Conservation (phyloP, 2,329 filamentous ascomycete genomes). For the Madurella fahalii region DNA sequence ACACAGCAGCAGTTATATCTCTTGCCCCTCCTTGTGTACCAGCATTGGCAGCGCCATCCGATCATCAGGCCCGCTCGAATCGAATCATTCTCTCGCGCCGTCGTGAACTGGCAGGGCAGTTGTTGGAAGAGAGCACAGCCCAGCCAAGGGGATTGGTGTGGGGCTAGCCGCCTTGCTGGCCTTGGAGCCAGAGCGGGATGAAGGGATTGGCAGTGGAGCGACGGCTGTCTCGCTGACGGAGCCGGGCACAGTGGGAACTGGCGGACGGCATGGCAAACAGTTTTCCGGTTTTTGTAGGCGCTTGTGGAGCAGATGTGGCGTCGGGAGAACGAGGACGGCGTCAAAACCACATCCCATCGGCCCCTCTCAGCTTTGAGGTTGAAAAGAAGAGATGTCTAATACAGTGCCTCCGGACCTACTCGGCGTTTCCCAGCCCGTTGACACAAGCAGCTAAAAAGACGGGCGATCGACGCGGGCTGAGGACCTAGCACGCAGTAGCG, state of each 20-base stretch:
- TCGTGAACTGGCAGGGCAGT: not conserved
- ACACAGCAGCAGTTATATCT: not conserved
- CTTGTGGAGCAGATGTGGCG: not conserved
- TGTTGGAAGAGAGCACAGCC: slow-evolving; percentile 6
- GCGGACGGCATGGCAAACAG: not conserved
- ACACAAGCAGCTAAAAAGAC: not conserved
- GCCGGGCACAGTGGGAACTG: no score
- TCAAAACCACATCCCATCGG: not conserved
- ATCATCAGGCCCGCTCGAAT: no score
- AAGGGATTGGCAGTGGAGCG: slow-evolving; percentile 7
- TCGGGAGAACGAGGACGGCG: not conserved
- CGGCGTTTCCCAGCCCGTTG: no score
- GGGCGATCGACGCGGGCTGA: not conserved
- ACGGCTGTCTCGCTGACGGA: no score
- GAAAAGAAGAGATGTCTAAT: not conserved
- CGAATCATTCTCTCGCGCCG: not conserved
- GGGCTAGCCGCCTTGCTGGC: slow-evolving; percentile 9
- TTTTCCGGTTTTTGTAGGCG: not conserved
- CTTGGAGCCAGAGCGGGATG: not conserved
- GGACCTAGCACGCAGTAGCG: no score
- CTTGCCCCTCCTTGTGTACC: not conserved
- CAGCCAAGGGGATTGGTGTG: slow-evolving; percentile 1
- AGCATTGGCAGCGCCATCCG: not conserved
- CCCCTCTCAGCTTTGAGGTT: not conserved
- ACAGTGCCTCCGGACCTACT: no score